Percentiles rank a stretch among this genome's conserved stretches.
Conservation (phyloP, 164 flowering plant species). For the Platanus orientalis region DNA sequence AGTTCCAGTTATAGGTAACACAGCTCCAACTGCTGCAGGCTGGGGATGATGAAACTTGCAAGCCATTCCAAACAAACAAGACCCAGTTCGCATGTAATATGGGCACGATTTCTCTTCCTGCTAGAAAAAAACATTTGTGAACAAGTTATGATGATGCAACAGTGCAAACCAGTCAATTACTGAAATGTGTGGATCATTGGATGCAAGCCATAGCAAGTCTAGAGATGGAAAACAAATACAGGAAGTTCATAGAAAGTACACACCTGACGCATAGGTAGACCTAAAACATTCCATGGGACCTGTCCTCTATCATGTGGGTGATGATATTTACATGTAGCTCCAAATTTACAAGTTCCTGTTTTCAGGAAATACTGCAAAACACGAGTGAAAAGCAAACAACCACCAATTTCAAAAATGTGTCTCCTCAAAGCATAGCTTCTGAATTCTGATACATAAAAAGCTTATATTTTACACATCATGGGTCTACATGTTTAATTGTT, state of each 20-base stretch:
- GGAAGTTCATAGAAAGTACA: background rate
- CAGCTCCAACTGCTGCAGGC: slow-evolving; percentile 33
- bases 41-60: slow-evolving; percentile 79
- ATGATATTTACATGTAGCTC: slow-evolving; percentile 52
- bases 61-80: slow-evolving; percentile 68
- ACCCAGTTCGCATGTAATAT: slow-evolving; percentile 63
- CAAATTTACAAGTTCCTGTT: slow-evolving; percentile 56
- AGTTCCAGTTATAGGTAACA: slow-evolving; percentile 23
- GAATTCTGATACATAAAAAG: background rate
- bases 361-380: slow-evolving; percentile 46
- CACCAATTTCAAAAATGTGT: background rate
- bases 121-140: background rate
- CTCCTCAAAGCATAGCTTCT: background rate
- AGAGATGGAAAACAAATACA: background rate
- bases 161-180: background rate
- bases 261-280: slow-evolving; percentile 52
- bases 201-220: background rate
- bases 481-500: background rate
- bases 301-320: slow-evolving; percentile 47
- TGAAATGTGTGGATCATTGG: background rate
- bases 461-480: too few species aligned
- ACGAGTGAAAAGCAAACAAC: background rate
- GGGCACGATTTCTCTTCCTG: slow-evolving; percentile 72
- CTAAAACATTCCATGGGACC: slow-evolving; percentile 35
- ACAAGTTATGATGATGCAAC: background rate